Evolutionary conservation across 371 early-diverging fungal genomes (phyloP).

Genomic region (Haplosporangium sp.): DNA sequence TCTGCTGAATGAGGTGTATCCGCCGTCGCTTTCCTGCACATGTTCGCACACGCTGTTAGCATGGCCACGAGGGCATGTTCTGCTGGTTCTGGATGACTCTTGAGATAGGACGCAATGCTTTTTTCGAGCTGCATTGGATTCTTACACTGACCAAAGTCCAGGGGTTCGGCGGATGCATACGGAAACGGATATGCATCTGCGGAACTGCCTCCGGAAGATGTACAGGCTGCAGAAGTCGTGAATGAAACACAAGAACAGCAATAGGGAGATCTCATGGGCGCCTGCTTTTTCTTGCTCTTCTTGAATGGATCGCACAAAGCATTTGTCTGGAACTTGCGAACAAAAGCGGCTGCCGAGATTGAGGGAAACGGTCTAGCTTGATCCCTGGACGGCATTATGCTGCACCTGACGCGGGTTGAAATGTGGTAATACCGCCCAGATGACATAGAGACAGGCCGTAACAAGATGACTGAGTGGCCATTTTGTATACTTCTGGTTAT

Average conservation of each 20-base stretch:
- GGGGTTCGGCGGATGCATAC: slow-evolving; percentile 7
- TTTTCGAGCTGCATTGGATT: slow-evolving; percentile 46
- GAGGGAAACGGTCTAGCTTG: neutral
- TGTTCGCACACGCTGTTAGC: slow-evolving; percentile 28
- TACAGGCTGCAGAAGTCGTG: neutral
- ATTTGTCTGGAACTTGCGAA: too few relatives aligned
- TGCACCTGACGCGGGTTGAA: neutral
- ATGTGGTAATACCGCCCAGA: too few relatives aligned
- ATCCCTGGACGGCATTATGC: neutral
- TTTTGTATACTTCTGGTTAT: too few relatives aligned
- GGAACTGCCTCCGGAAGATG: neutral
- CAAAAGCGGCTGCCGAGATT: neutral
- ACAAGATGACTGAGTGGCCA: too few relatives aligned
- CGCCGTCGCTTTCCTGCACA: slow-evolving; percentile 2
- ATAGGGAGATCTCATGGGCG: too few relatives aligned
- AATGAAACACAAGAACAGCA: neutral
- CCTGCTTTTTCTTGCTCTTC: too few relatives aligned
- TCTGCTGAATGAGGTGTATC: neutral
- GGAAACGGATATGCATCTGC: slow-evolving; percentile 3
- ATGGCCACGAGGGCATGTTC: slow-evolving; percentile 40
- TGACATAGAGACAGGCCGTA: too few relatives aligned
- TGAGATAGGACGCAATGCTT: slow-evolving; percentile 34
- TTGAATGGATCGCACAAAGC: too few relatives aligned
- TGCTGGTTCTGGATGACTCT: slow-evolving; percentile 30
- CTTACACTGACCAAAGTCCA: slow-evolving; percentile 24